These are phyloP conservation scores for Diaporthe nobilis DNA, from an alignment of 2,329 filamentous ascomycete species.

Conservation along the genomic window DNA sequence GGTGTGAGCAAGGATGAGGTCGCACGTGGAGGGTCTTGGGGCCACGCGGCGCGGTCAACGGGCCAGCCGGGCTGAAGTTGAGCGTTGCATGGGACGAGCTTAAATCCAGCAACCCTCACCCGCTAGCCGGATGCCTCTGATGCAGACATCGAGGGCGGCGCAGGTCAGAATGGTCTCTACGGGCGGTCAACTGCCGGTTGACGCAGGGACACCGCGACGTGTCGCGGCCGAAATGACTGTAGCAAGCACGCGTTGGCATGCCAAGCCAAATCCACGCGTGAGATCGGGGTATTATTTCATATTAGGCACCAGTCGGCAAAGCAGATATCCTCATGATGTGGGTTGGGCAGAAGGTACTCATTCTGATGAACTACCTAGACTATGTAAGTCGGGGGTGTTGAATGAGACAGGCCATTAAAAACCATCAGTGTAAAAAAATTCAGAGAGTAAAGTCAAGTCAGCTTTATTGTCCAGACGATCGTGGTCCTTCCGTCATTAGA, in stretches of 20 bases:
- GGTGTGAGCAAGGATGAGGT: constrained; percentile 49
- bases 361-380: constrained; percentile 58
- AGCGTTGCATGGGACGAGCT: neutral
- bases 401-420: constrained; percentile 37
- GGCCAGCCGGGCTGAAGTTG: constrained; percentile 27
- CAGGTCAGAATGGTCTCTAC: neutral
- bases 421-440: constrained; percentile 32
- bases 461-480: constrained; percentile 69
- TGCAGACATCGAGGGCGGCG: constrained; percentile 7
- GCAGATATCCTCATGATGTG: neutral
- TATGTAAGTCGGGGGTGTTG: constrained; percentile 46
- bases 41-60: constrained; percentile 14
- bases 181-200: neutral
- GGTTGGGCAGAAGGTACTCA: constrained; percentile 39
- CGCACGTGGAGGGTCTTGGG: constrained; percentile 9
- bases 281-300: neutral
- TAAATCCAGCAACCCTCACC: neutral
- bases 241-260: constrained; percentile 5
- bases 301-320: neutral
- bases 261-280: neutral
- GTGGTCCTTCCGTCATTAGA: constrained; percentile 60
- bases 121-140: neutral
- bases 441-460: constrained; percentile 61
- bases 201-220: constrained; percentile 1
- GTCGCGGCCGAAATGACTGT: neutral